Evolutionary conservation across 1,284 basidiomycete species (phyloP).

Genomic region (Fomes fomentarius): DNA sequence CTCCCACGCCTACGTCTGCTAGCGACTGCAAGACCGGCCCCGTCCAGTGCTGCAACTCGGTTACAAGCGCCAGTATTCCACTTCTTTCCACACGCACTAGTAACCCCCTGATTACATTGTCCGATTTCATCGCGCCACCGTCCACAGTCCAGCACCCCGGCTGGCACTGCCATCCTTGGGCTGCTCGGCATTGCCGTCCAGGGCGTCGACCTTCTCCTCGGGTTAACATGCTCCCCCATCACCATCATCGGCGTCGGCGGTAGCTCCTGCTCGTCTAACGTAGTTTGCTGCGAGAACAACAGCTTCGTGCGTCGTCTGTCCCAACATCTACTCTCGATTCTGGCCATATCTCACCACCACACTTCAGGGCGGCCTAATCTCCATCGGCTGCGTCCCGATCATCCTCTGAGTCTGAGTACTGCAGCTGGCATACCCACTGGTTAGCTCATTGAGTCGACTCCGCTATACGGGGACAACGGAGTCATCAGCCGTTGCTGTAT

Average conservation of each 20-base stretch:
- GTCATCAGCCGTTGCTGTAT: no score
- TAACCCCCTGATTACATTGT: no score
- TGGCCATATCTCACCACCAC: no score
- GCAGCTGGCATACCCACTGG: no score
- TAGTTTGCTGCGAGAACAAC: constrained; percentile 21
- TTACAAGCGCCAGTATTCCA: constrained; percentile 16
- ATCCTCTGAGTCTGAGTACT: constrained; percentile 14
- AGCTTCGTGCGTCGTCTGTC: constrained; percentile 8
- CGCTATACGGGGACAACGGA: no score
- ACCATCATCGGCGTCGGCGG: constrained; percentile 29
- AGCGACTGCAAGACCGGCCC: constrained; percentile 30
- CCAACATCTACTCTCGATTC: not conserved
- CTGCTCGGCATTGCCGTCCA: constrained; percentile 24
- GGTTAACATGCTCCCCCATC: constrained; percentile 28
- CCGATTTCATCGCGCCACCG: no score
- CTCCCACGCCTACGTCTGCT: constrained; percentile 4
- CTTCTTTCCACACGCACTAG: not conserved
- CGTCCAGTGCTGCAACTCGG: constrained; percentile 36
- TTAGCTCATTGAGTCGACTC: no score
- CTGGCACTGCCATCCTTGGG: constrained; percentile 17
- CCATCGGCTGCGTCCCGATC: constrained; percentile 28
- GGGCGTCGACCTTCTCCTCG: constrained; percentile 20
- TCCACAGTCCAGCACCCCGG: constrained; percentile 13
- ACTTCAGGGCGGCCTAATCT: constrained; percentile 25
- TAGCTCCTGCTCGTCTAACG: constrained; percentile 25